Conservation (phyloP, 2,329 filamentous ascomycete genomes). For the Erysiphe pulchra region DNA sequence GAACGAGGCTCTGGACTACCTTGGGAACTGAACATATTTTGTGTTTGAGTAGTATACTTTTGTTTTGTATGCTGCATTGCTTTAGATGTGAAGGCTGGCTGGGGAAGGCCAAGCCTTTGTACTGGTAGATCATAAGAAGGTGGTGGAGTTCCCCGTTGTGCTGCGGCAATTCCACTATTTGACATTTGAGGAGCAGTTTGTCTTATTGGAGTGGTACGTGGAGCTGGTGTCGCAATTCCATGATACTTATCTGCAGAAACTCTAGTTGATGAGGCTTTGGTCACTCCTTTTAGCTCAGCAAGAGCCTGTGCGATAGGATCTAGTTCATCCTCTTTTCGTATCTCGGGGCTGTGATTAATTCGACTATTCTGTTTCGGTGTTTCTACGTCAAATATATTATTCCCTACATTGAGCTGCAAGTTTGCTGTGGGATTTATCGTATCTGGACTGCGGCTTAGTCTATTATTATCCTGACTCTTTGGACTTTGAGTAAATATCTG, state of each 20-base stretch:
- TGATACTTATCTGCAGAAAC: constrained; percentile 91
- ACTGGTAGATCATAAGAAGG: constrained; percentile 60
- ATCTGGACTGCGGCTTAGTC: constrained; percentile 43
- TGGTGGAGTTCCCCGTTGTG: constrained; percentile 51
- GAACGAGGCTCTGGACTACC: constrained; percentile 11
- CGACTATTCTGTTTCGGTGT: constrained; percentile 40
- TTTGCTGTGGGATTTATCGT: constrained; percentile 79
- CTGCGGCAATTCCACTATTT: constrained; percentile 23
- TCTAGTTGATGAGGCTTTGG: constrained; percentile 56
- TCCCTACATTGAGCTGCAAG: constrained; percentile 78
- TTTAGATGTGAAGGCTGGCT: constrained; percentile 73
- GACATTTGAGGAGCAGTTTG: constrained; percentile 17
- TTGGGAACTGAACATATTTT: constrained; percentile 40
- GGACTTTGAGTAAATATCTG: constrained; percentile 17
- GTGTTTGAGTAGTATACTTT: constrained; percentile 61
- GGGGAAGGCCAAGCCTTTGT: constrained; percentile 62
- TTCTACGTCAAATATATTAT: constrained; percentile 86
- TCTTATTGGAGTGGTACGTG: constrained; percentile 19
- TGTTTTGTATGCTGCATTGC: constrained; percentile 92
- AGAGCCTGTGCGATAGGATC: constrained; percentile 85
- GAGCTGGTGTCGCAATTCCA: constrained; percentile 66
- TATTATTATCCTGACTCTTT: constrained; percentile 15
- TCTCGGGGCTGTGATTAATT: constrained; percentile 14
- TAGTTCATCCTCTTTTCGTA: constrained; percentile 22
- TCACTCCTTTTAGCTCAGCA: constrained; percentile 71